Evolutionary conservation across 441 rosid species (phyloP).

Genomic region (Hypseocharis bilobata): DNA sequence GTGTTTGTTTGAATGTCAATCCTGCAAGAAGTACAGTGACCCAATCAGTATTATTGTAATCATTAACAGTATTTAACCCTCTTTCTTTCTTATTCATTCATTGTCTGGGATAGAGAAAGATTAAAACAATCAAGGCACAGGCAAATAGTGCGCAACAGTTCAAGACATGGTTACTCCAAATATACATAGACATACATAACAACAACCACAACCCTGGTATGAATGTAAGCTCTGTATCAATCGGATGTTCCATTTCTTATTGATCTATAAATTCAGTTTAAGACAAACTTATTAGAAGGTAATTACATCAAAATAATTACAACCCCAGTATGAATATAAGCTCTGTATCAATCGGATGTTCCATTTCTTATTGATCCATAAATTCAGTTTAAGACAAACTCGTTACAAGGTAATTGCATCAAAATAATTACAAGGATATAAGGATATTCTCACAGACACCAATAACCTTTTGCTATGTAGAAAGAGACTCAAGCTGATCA

Average conservation of each 20-base stretch:
- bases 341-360: background rate
- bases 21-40: slow-evolving; percentile 39
- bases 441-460: background rate
- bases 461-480: background rate
- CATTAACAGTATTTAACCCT: background rate
- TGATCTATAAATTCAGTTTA: background rate
- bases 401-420: background rate
- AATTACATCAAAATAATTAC: background rate
- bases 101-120: background rate
- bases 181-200: background rate
- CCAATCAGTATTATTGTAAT: background rate
- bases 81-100: background rate
- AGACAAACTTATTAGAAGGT: background rate
- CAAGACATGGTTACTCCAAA: background rate
- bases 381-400: background rate
- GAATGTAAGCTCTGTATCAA: background rate
- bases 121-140: too few species aligned
- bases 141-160: background rate
- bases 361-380: background rate
- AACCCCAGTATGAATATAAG: background rate
- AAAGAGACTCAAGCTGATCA: background rate
- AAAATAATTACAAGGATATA: background rate
- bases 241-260: background rate
- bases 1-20: slow-evolving; percentile 86
- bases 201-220: background rate